Evolutionary conservation across 2,329 filamentous ascomycete species (phyloP).

Genomic region (Colletotrichum tanaceti): DNA sequence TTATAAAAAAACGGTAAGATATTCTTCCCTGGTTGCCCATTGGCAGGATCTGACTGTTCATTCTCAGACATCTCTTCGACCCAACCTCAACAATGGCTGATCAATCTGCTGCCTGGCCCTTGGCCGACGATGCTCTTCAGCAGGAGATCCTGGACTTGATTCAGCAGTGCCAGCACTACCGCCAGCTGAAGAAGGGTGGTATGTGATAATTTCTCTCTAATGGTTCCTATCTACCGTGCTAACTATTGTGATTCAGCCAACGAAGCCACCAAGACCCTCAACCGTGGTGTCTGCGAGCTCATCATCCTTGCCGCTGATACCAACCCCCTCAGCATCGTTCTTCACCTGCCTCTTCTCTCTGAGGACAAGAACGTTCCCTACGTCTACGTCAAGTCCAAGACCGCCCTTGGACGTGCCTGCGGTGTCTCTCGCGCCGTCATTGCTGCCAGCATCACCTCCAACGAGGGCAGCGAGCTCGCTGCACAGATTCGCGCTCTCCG

Average conservation of each 20-base stretch:
- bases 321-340: slow-evolving; percentile 84
- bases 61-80: slow-evolving; percentile 21
- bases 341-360: slow-evolving; percentile 88
- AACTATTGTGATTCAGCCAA: slow-evolving; percentile 23
- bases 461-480: slow-evolving; percentile 89
- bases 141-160: slow-evolving; percentile 87
- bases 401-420: slow-evolving; percentile 87
- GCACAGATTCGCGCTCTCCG: slow-evolving; percentile 89
- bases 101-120: slow-evolving; percentile 67
- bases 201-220: slow-evolving; percentile 61
- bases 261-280: slow-evolving; percentile 82
- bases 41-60: slow-evolving; percentile 6
- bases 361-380: slow-evolving; percentile 83
- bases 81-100: slow-evolving; percentile 39
- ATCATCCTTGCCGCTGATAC: slow-evolving; percentile 92
- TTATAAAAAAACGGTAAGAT: slow-evolving; percentile 23
- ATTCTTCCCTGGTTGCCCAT: not conserved
- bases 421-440: slow-evolving; percentile 92
- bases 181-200: slow-evolving; percentile 89
- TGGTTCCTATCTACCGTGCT: slow-evolving; percentile 49
- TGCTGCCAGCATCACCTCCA: slow-evolving; percentile 87
- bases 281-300: slow-evolving; percentile 90
- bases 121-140: slow-evolving; percentile 78
- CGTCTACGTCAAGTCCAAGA: slow-evolving; percentile 73
- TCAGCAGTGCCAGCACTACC: slow-evolving; percentile 76